Evolutionary conservation across 768 basidiomycete species (phyloP), one percentile per base, ranked within the genome.

Genomic region (Trametes punicea): DNA sequence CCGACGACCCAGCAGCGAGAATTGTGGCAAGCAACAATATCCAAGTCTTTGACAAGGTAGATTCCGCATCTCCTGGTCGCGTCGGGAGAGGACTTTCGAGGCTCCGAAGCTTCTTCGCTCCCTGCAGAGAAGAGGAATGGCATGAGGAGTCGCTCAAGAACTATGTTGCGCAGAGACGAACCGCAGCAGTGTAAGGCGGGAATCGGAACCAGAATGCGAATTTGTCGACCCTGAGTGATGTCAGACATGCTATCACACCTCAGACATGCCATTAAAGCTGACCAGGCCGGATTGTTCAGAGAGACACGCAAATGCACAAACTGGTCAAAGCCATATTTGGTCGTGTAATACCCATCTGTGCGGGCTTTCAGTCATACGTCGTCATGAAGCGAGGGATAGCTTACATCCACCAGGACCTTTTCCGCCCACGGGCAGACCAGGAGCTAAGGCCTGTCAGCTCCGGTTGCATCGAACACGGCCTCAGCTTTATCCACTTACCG

Each of bases 271-370:
- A 27, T 36, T 6, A 26, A 25, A 2, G 62, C 68, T 48, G 48
- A 73, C 74, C 70, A 77, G 51, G 64, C 55, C 30, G 75, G 79
- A 2, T 67, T 71, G 58, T 76, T 73, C 10, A 80, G 39, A 0
- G 85, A 81, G 4, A 83, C 66, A 42, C 91, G 79, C 25, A 81
- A 61, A 64, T 92, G 89, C 0, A 88, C 91, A 71, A 93, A 93
- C 65, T 79, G 74, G 59, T 90, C 87, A 62, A 92, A 93, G 5
- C 76, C 73, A 64, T 73, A 87, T 64, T 90, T 90, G 31, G 90
- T 86, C 4, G 84, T 83, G 64, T 87, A 82, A 50, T 77, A 74
- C 11, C 91, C 84, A 55, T 75, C 88, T 86, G 33, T n/a, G 13
- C 18, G 36, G 13, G 21, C 50, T 27, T 13, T 38, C 27, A 13